Evolutionary conservation across 306 rosid species (phyloP), one percentile per base, ranked within the genome.

Genomic region (Lupinus albus): DNA sequence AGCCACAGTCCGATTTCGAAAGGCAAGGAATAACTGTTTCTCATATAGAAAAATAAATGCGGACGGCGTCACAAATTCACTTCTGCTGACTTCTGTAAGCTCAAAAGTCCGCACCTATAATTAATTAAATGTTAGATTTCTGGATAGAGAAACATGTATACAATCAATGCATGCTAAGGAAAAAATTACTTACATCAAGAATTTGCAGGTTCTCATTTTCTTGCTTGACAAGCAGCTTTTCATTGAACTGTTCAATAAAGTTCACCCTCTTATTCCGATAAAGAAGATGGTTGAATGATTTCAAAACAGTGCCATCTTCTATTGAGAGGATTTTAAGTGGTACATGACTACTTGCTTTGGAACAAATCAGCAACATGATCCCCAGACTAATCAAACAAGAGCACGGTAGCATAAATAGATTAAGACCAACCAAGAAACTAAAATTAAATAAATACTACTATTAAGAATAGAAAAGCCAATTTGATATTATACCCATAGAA

Each of bases 201-300:
- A 94, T 94, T 76, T 94, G 96, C 41, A 91, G 97, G 82, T 94
- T 94, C 82, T 94, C 99, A 76, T 91, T 86, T 78, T 94, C 97
- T 82, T 94, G 99, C 86, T 94, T 91, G 77, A 94, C 99, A 60
- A 94, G 99, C 70, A 94, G 96, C 88, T 94, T 94, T 80, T 94
- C 99, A 38, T 94, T 94, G 78, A 94, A 94, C 73, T 91, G 99
- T 80, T 94, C 99, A 51, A 94, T 94, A 79, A 94, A 94, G 84
- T 94, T 97, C 63, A 94, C 99, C 84, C 91, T 94, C 89, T 85
- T 94, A 79, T 88, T 94, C 76, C 96, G 90, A 76, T 76, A 95
- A 74, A 94, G 99, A 42, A 91, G 92, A 81, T 94, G 99, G 72
- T 82, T 88, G 89, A 94, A 94, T 28, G 99, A 89, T 76, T 94